Evolutionary conservation across 371 early-diverging fungal genomes (phyloP).

Genomic region (Rhizopus microsporus): DNA sequence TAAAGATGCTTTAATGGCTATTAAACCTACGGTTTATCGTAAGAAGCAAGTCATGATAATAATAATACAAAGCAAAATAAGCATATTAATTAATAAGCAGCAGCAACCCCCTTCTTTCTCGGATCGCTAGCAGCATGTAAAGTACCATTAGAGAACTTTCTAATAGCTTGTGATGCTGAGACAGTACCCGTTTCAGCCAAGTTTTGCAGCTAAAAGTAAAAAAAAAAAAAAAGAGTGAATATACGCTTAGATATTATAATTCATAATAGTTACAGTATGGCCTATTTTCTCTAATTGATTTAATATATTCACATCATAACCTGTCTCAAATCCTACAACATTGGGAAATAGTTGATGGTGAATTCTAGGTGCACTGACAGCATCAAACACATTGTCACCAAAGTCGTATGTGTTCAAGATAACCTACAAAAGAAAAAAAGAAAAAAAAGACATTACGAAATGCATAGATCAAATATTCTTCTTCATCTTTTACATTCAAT

Average conservation of each 20-base stretch:
- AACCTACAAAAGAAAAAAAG: slow-evolving; percentile 32
- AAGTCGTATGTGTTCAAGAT: slow-evolving; percentile 79
- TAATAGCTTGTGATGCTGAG: slow-evolving; percentile 43
- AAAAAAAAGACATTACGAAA: background rate
- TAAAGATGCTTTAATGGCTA: no score
- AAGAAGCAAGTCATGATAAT: background rate
- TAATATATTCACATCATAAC: slow-evolving; percentile 9
- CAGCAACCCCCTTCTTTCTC: slow-evolving; percentile 43
- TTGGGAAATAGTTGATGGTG: slow-evolving; percentile 96
- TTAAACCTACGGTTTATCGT: no score
- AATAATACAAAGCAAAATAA: background rate
- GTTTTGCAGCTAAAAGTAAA: slow-evolving; percentile 13
- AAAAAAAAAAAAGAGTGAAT: background rate
- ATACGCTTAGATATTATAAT: background rate
- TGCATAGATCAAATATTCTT: background rate
- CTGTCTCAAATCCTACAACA: slow-evolving; percentile 46
- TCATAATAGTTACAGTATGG: slow-evolving; percentile 23
- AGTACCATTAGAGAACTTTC: slow-evolving; percentile 30
- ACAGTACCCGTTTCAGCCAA: slow-evolving; percentile 16
- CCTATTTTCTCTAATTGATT: slow-evolving; percentile 20
- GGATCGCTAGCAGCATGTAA: slow-evolving; percentile 48
- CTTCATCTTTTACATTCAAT: slow-evolving; percentile 54
- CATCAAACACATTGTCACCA: slow-evolving; percentile 65
- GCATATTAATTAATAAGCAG: slow-evolving; percentile 16
- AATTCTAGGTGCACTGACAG: slow-evolving; percentile 79